These are phyloP conservation scores for Psilocybe mexicana DNA, from an alignment of 1,284 basidiomycete genomes.

Conservation along the genomic window DNA sequence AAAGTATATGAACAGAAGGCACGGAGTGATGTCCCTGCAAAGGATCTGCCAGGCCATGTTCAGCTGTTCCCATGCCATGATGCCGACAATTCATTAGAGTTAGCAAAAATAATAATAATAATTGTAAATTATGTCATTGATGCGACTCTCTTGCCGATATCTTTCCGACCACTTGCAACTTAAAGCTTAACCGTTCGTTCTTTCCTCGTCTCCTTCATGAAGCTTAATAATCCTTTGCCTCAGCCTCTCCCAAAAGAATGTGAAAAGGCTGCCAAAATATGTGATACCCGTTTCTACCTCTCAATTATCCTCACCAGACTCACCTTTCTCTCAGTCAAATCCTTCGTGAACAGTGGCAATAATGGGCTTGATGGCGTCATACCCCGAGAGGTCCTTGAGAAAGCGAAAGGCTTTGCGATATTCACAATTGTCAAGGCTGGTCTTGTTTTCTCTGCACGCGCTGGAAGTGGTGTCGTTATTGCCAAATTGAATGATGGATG, in stretches of 20 bases:
- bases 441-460: slow-evolving; percentile 76
- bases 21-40: neutral
- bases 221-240: slow-evolving; percentile 48
- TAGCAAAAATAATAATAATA: neutral
- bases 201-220: slow-evolving; percentile 42
- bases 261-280: slow-evolving; percentile 72
- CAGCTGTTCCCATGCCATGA: neutral
- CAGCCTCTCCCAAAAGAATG: slow-evolving; percentile 76
- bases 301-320: slow-evolving; percentile 4
- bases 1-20: neutral
- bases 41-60: neutral
- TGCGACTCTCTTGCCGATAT: no score
- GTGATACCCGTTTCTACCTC: slow-evolving; percentile 32
- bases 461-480: slow-evolving; percentile 91
- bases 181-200: neutral
- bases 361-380: slow-evolving; percentile 78
- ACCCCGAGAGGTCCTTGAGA: slow-evolving; percentile 65
- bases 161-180: neutral
- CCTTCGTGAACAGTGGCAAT: slow-evolving; percentile 70
- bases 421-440: slow-evolving; percentile 82
- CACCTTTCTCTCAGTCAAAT: slow-evolving; percentile 50
- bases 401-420: slow-evolving; percentile 84
- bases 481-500: slow-evolving; percentile 83
- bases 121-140: neutral
- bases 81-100: slow-evolving; percentile 5